Percentiles rank a stretch among this genome's conserved stretches.
Evolutionary conservation across 2,329 filamentous ascomycete genomes (phyloP).

Genomic region (Cladosporium sp.): DNA sequence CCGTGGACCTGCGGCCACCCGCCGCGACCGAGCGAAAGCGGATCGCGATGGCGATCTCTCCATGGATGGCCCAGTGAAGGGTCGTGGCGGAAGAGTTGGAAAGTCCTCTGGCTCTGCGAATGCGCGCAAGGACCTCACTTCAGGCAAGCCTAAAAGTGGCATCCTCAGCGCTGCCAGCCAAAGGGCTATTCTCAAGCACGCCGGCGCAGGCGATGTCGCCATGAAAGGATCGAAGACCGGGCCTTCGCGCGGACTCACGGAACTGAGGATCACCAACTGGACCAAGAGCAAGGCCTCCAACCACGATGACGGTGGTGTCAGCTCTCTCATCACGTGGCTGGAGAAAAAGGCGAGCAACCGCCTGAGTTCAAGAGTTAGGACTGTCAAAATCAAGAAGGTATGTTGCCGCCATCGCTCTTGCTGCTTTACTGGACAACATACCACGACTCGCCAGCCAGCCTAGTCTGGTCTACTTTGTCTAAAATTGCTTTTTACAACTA

Average conservation of each 20-base stretch:
- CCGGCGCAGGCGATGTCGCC: constrained; percentile 26
- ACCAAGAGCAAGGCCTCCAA: constrained; percentile 34
- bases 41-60: constrained; percentile 60
- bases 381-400: constrained; percentile 37
- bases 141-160: constrained; percentile 13
- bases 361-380: constrained; percentile 27
- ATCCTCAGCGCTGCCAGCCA: constrained; percentile 22
- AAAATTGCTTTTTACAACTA: constrained; percentile 19
- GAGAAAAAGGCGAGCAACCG: constrained; percentile 36
- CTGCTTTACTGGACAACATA: neutral
- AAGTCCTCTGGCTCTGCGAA: constrained; percentile 19
- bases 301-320: constrained; percentile 33
- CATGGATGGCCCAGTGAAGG: constrained; percentile 48
- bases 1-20: constrained; percentile 18
- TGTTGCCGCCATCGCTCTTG: constrained; percentile 18
- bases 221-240: constrained; percentile 20
- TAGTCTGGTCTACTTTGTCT: constrained; percentile 19
- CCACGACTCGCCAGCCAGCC: constrained; percentile 14
- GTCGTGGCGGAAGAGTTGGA: constrained; percentile 24
- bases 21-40: constrained; percentile 18
- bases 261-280: constrained; percentile 40
- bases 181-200: constrained; percentile 28
- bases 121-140: constrained; percentile 16
- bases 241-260: constrained; percentile 23
- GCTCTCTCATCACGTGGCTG: constrained; percentile 37